Percentiles rank a stretch among this genome's conserved stretches.
These are phyloP conservation scores for Pseudotulostoma volvatum DNA, from an alignment of 495 filamentous ascomycete genomes.

Conservation along the genomic window DNA sequence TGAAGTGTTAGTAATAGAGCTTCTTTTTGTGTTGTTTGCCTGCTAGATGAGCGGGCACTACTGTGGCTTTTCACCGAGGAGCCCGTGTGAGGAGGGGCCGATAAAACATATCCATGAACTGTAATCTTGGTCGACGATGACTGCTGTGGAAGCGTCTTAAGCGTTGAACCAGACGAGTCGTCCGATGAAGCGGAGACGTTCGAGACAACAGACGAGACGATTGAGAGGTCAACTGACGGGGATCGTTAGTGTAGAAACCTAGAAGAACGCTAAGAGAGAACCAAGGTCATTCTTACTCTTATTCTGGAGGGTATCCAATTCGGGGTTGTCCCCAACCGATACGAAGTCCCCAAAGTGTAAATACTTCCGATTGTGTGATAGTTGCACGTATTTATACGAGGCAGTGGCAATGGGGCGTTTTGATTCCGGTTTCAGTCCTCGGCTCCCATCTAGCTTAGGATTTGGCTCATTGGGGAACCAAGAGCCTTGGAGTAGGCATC, in stretches of 20 bases:
- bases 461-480: slow-evolving; percentile 61
- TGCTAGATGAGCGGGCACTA: slow-evolving; percentile 21
- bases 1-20: slow-evolving; percentile 61
- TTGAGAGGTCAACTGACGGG: slow-evolving; percentile 59
- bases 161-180: slow-evolving; percentile 36
- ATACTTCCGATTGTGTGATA: slow-evolving; percentile 82
- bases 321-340: slow-evolving; percentile 45
- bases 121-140: slow-evolving; percentile 69
- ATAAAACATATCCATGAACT: slow-evolving; percentile 52
- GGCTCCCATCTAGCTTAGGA: slow-evolving; percentile 21
- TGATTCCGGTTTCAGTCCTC: slow-evolving; percentile 21
- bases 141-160: slow-evolving; percentile 32
- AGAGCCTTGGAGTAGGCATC: slow-evolving; percentile 74
- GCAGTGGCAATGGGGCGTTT: slow-evolving; percentile 10
- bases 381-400: slow-evolving; percentile 65
- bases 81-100: background rate
- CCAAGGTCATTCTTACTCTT: slow-evolving; percentile 38
- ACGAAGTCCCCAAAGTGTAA: slow-evolving; percentile 88
- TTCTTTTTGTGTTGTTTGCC: slow-evolving; percentile 33
- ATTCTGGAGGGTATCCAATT: slow-evolving; percentile 54
- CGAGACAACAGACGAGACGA: slow-evolving; percentile 81
- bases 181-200: slow-evolving; percentile 54
- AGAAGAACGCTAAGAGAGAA: background rate
- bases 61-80: slow-evolving; percentile 2
- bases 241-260: slow-evolving; percentile 2